Evolutionary conservation across 2,329 filamentous ascomycete species (phyloP).

Genomic region (Zymoseptoria passerinii): DNA sequence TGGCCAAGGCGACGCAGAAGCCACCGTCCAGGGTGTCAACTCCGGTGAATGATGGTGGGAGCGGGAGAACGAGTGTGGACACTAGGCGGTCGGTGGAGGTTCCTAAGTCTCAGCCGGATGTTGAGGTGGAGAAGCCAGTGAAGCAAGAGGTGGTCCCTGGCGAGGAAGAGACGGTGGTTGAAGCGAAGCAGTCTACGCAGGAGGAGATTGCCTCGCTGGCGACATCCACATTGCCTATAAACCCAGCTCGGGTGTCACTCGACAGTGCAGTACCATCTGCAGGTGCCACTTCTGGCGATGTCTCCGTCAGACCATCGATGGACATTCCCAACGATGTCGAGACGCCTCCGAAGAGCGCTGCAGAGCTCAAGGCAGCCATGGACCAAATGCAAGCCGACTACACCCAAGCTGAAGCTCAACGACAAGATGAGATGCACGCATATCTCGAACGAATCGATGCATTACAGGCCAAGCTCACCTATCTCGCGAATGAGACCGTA

Average conservation of each 20-base stretch:
- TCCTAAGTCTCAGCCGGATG: constrained; percentile 18
- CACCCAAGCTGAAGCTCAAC: constrained; percentile 45
- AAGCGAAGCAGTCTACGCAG: constrained; percentile 1
- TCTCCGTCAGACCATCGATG: constrained; percentile 11
- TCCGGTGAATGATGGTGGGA: constrained; percentile 39
- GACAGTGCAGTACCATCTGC: constrained; percentile 23
- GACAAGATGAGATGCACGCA: constrained; percentile 73
- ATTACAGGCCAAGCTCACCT: constrained; percentile 82
- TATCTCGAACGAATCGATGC: constrained; percentile 89
- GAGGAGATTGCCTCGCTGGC: constrained; percentile 17
- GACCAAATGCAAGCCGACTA: constrained; percentile 44
- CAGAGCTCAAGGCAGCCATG: constrained; percentile 39
- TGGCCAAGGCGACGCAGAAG: constrained; percentile 80
- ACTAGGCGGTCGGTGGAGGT: constrained; percentile 30
- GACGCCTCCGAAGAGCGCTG: constrained; percentile 21
- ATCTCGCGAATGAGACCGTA: constrained; percentile 70
- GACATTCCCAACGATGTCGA: constrained; percentile 18
- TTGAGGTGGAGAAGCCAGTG: constrained; percentile 9
- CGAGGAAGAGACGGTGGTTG: constrained; percentile 2
- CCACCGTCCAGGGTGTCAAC: constrained; percentile 49
- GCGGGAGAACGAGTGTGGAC: constrained; percentile 39
- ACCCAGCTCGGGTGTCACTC: constrained; percentile 26
- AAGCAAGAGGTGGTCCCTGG: constrained; percentile 1
- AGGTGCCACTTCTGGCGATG: constrained; percentile 1
- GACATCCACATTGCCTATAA: constrained; percentile 28